These are phyloP conservation scores for Litsea cubeba DNA, from an alignment of 164 flowering plant genomes.

Conservation along the genomic window DNA sequence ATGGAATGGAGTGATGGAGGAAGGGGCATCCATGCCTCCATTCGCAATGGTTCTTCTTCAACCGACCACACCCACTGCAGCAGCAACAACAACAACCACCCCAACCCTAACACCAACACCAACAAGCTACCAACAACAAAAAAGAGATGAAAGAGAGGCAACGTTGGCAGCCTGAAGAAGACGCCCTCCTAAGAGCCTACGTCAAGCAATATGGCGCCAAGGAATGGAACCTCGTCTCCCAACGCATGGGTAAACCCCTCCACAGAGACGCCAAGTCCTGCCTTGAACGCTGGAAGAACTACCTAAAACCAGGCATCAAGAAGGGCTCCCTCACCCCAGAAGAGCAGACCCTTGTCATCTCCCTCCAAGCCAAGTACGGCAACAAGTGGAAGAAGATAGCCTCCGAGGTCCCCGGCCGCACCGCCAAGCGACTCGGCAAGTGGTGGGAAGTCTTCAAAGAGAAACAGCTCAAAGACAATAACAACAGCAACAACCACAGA, in stretches of 20 bases:
- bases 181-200: constrained; percentile 40
- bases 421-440: constrained; percentile 47
- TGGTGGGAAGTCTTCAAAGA: constrained; percentile 62
- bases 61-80: too few relatives aligned
- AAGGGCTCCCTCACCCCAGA: constrained; percentile 40
- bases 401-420: constrained; percentile 45
- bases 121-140: not conserved
- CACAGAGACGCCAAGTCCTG: constrained; percentile 45
- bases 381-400: constrained; percentile 55
- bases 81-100: too few relatives aligned
- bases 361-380: constrained; percentile 48
- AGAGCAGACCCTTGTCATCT: constrained; percentile 38
- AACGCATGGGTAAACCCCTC: constrained; percentile 36
- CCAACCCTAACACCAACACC: not conserved
- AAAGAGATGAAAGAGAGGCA: constrained; percentile 42
- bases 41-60: too few relatives aligned
- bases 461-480: constrained; percentile 30
- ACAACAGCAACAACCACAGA: not conserved
- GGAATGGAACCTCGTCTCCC: constrained; percentile 46
- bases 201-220: constrained; percentile 46
- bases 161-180: constrained; percentile 49
- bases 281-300: constrained; percentile 52
- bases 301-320: constrained; percentile 49
- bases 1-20: not conserved
- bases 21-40: too few relatives aligned